Evolutionary conservation across 1,139 yeast genomes (phyloP), one percentile per base, ranked within the genome.

Genomic region (Kodamaea arcana): DNA sequence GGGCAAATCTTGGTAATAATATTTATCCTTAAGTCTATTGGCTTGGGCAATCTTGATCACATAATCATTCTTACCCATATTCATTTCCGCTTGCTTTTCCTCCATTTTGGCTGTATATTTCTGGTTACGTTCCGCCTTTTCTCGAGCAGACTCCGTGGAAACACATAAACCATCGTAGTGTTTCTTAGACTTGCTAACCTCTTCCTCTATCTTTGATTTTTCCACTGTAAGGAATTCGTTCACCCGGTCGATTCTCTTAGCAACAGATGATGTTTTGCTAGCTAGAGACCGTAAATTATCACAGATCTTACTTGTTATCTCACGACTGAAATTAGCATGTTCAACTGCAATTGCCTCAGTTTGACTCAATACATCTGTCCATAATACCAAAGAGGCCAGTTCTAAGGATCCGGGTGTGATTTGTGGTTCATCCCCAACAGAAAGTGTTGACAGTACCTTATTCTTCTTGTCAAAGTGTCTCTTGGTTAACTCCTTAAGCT

Each of bases 341-440:
- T 86, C 95, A 35, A 72, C 76, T 20, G 95, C 83, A 30, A 86
- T 75, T 20, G 73, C 68, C 55, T 90, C 97, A 0, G 97, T 86
- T 53, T 87, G 94, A 4, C 86, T 75, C 42, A 92, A 69, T 11
- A 92, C 77, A 46, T 87, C 95, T 31, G 80, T 85, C 98, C 98
- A 92, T 4, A 95, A 78, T n/a, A 87, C 95, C 45, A 90, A 62
- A n/a, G 87, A 74, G 0, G 97, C 96, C 44, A 86, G 76, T 53
- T 94, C 98, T 34, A 92, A 65, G 0, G 97, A 88, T 0, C 99
- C 98, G 0, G 98, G 97, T 0, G 99, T 92, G 36, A 86, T 75
- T 30, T 80, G 76, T 0, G 99, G 98, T 18, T 77, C 75, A 44
- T 87, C 95, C 18, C 99, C 99, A 6, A 94, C 98, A 25, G 92